Base-by-base conservation (phyloP, 1,284 basidiomycete species). In the Porogramme epimiltina region DNA sequence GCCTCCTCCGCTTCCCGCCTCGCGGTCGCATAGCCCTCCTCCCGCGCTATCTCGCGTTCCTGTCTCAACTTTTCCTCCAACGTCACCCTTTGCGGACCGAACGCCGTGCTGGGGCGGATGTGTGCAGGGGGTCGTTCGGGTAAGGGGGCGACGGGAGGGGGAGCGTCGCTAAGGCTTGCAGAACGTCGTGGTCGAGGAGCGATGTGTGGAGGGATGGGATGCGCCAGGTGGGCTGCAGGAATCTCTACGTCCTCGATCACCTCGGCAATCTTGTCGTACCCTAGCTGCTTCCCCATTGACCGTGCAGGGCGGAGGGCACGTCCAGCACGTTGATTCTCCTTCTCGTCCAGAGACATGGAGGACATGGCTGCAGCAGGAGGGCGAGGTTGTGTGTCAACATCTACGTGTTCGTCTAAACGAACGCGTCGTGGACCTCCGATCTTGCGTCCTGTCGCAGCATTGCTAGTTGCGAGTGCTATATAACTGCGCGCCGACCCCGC, bases 131-230 rank as follows among this genome's bases (percentile, higher is more conserved):
- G 52, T 2, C 52, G 51, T 22, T 59, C 57, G 41, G 60, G 61
- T 19, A 69, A 62, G 42, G 70, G 73, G 24, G 70, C 71, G 46
- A 73, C 71, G 45, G 47, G 50, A 63, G 70, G 59, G 60, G 75
- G 52, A 66, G 70, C 23, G 62, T 69, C 62, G 61, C 85, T 87
- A 45, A 89, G 68, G 63, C 86, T 88, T 16, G 84, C 83, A 25
- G 86, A 88, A 45, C 87, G 75, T 47, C 86, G 74, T 45, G 84
- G 79, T 31, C 85, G 78, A 20, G 73, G 73, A 46, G 45, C 37
- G 20, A 26, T 49, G 41, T 53, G 56, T 6, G 40, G 36, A 6
- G 36, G 25, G 9, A 39, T 24, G 18, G 42, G 24, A 9, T 22
- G 24, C 5, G 22, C 34, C 28, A 26, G 33, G 2, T 36, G 38